These are phyloP conservation scores for Trichoderma koningii DNA, from an alignment of 2,329 filamentous ascomycete genomes.

Conservation along the genomic window DNA sequence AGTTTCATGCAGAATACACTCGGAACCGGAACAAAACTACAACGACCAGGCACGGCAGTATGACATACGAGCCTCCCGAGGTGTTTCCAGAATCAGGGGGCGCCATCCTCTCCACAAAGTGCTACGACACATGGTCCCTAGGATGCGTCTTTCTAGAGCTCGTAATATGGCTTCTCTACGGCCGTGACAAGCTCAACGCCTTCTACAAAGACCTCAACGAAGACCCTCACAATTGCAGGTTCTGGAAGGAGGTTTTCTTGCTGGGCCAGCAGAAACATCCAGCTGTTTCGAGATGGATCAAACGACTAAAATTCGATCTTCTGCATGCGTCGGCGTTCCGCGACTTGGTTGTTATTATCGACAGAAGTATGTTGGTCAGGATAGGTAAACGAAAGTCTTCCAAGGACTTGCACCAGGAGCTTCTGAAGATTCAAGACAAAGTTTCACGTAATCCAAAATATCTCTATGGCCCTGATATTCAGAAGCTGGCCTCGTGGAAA, in stretches of 20 bases:
- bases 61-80: conserved; percentile 1
- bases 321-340: neutral
- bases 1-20: neutral
- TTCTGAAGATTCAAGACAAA: neutral
- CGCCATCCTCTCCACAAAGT: neutral
- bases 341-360: neutral
- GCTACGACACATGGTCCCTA: conserved; percentile 1
- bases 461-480: neutral
- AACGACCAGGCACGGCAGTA: neutral
- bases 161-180: neutral
- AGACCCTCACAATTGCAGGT: neutral
- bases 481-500: too few relatives aligned
- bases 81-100: neutral
- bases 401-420: neutral
- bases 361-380: neutral
- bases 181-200: fast-evolving
- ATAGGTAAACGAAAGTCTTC: neutral
- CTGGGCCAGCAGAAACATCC: neutral
- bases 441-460: neutral
- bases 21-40: neutral
- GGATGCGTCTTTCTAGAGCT: conserved; percentile 4
- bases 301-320: neutral
- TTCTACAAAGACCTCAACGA: neutral
- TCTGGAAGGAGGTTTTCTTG: neutral
- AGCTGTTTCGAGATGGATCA: neutral